A percentile compares a stretch with the other conserved stretches of the same genome.
phyloP scores from a whole-genome alignment of 352 stramenopile genomes.

The Pythium coloratum region DNA sequence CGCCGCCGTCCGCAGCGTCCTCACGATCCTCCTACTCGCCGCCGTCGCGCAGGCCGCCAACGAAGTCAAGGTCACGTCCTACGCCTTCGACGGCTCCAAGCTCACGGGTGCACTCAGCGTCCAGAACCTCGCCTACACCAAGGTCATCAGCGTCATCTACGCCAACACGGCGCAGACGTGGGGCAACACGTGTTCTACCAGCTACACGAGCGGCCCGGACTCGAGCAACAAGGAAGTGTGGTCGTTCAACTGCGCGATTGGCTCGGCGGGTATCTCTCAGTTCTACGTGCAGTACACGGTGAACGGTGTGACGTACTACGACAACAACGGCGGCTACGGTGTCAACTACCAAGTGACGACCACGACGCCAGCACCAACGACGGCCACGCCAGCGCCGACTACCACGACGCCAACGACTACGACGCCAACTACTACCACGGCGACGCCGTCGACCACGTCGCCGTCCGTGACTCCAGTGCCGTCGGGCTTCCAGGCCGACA shows the following conservation, averaged over 20 bases:
- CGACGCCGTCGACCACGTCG: too few relatives aligned
- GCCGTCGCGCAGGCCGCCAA: slow-evolving; percentile 19
- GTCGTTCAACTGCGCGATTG: slow-evolving; percentile 27
- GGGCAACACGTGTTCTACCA: slow-evolving; percentile 24
- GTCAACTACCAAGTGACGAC: slow-evolving; percentile 23
- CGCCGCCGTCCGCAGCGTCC: slow-evolving; percentile 19
- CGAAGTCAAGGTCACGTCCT: slow-evolving; percentile 25
- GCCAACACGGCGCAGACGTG: slow-evolving; percentile 26
- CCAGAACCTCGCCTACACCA: slow-evolving; percentile 18
- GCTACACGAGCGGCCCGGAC: slow-evolving; percentile 25
- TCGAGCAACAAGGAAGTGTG: slow-evolving; percentile 22
- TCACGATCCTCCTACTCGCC: slow-evolving; percentile 14
- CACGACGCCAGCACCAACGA: neutral
- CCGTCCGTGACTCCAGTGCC: too few relatives aligned
- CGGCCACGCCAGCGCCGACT: neutral
- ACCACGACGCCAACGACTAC: too few relatives aligned
- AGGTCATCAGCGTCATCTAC: slow-evolving; percentile 27
- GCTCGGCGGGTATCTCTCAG: slow-evolving; percentile 20
- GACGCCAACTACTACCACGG: too few relatives aligned
- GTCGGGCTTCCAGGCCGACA: too few relatives aligned
- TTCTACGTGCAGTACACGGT: slow-evolving; percentile 33
- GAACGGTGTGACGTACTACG: slow-evolving; percentile 28
- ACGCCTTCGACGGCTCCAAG: slow-evolving; percentile 16
- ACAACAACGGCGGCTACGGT: slow-evolving; percentile 27
- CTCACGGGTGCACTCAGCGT: slow-evolving; percentile 21